These are phyloP conservation scores for Pholiota adiposa DNA, from an alignment of 1,284 basidiomycete genomes.

Conservation along the genomic window DNA sequence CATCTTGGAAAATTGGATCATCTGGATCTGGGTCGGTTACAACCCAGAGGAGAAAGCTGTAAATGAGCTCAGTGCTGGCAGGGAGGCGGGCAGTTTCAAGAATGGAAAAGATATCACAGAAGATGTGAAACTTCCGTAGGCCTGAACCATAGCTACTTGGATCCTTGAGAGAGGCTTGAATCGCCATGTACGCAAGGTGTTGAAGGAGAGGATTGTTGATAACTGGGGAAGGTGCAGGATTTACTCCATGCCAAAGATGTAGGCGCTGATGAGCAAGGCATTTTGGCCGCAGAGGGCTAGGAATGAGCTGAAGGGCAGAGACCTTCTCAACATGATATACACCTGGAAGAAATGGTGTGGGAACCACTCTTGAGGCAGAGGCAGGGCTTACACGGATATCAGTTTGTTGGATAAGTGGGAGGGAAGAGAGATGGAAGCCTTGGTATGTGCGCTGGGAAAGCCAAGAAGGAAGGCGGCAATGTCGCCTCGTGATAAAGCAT, in stretches of 20 bases:
- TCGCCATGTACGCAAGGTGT: slow-evolving; percentile 27
- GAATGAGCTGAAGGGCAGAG: slow-evolving; percentile 13
- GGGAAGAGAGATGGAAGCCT: slow-evolving; percentile 22
- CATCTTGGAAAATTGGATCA: slow-evolving; percentile 15
- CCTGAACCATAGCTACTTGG: slow-evolving; percentile 34
- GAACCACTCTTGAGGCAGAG: slow-evolving; percentile 4
- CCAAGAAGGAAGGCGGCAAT: slow-evolving; percentile 29
- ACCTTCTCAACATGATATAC: slow-evolving; percentile 5
- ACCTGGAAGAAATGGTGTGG: background rate
- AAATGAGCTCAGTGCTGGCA: slow-evolving; percentile 31
- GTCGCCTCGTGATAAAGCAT: slow-evolving; percentile 39
- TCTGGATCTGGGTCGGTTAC: slow-evolving; percentile 16
- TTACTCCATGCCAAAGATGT: slow-evolving; percentile 36
- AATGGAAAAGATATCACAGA: slow-evolving; percentile 40
- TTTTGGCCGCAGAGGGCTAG: slow-evolving; percentile 28
- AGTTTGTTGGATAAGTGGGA: slow-evolving; percentile 23
- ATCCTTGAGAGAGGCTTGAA: slow-evolving; percentile 29
- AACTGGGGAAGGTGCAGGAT: slow-evolving; percentile 23
- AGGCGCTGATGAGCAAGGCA: slow-evolving; percentile 33
- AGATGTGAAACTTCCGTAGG: slow-evolving; percentile 41
- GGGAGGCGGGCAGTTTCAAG: slow-evolving; percentile 34
- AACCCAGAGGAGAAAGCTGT: slow-evolving; percentile 42
- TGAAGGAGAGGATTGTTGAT: slow-evolving; percentile 29
- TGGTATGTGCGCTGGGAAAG: slow-evolving; percentile 28
- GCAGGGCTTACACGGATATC: slow-evolving; percentile 21